Evolutionary conservation across 495 filamentous ascomycete genomes (phyloP).

Genomic region (Cairneyella variabilis): DNA sequence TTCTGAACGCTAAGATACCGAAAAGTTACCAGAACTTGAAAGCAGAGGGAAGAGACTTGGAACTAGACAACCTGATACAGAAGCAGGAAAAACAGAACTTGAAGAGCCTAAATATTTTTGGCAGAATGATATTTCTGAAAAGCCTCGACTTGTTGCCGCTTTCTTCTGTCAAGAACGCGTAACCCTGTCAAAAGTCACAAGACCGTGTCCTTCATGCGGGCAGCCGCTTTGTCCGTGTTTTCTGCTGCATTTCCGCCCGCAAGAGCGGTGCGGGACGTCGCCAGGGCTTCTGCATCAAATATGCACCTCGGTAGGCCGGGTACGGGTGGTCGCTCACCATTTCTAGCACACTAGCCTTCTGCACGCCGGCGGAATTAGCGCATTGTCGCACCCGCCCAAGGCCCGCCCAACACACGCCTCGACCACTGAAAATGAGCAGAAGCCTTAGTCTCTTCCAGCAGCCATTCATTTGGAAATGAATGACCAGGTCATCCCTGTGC

Average conservation of each 20-base stretch:
- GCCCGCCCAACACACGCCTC: no score
- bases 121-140: neutral
- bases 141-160: conserved; percentile 7
- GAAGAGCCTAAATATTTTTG: no score
- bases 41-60: no score
- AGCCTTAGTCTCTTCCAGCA: conserved; percentile 13
- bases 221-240: conserved; percentile 22
- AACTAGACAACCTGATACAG: no score
- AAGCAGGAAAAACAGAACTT: no score
- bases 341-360: neutral
- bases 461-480: conserved; percentile 23
- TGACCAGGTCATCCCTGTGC: conserved; percentile 5
- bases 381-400: no score
- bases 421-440: neutral
- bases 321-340: conserved; percentile 10
- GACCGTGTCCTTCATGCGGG: conserved; percentile 24
- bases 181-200: conserved; percentile 12
- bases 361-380: neutral
- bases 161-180: conserved; percentile 8
- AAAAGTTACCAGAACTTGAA: no score
- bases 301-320: conserved; percentile 14
- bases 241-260: conserved; percentile 25
- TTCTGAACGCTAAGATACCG: no score
- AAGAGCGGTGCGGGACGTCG: conserved; percentile 21
- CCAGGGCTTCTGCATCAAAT: conserved; percentile 3